Evolutionary conservation across 2,329 filamentous ascomycete genomes (phyloP).

Genomic region (Bipolaris gigantea): DNA sequence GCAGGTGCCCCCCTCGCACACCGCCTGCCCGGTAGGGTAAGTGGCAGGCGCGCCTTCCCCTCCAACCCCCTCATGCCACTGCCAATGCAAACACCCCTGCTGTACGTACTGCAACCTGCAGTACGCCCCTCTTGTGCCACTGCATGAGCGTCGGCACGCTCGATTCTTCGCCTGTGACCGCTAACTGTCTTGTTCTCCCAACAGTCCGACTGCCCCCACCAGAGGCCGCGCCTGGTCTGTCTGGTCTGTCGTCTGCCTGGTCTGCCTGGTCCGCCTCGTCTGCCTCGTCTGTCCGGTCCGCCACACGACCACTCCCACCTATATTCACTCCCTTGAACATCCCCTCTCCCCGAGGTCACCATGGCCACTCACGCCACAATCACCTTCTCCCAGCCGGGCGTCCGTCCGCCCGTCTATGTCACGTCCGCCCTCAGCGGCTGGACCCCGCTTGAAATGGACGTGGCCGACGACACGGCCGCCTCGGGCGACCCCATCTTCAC

Average conservation of each 20-base stretch:
- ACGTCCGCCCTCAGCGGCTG: conserved; percentile 72
- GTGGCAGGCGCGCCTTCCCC: neutral
- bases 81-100: conserved; percentile 16
- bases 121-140: conserved; percentile 12
- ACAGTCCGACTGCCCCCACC: conserved; percentile 16
- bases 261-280: no score
- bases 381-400: conserved; percentile 62
- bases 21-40: neutral
- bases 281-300: conserved; percentile 20
- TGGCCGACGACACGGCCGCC: conserved; percentile 49
- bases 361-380: conserved; percentile 54
- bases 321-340: neutral
- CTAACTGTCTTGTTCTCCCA: conserved; percentile 31
- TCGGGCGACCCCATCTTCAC: conserved; percentile 61
- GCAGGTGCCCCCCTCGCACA: conserved; percentile 4
- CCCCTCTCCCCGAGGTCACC: neutral
- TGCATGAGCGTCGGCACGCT: conserved; percentile 23
- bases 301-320: conserved; percentile 21
- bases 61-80: neutral
- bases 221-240: conserved; percentile 14
- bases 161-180: conserved; percentile 20
- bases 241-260: conserved; percentile 21
- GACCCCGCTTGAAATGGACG: conserved; percentile 67
- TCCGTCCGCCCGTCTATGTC: conserved; percentile 68
- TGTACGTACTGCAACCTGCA: conserved; percentile 15